Evolutionary conservation across 2,329 filamentous ascomycete species (phyloP), one percentile per base, ranked within the genome.

Genomic region (Neopestalotiopsis rosae): DNA sequence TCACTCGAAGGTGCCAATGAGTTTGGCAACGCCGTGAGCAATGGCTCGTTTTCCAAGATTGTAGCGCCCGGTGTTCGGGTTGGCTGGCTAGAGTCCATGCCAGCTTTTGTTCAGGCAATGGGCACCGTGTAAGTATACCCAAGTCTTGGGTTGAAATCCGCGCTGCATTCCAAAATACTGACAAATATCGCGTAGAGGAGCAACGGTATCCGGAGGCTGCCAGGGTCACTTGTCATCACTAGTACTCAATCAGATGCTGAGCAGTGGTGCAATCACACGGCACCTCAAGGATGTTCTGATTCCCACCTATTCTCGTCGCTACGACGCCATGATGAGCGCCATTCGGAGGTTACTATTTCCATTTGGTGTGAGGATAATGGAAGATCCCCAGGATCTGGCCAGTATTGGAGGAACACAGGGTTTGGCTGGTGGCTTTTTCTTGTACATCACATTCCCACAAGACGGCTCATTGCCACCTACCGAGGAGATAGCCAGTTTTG

Each of bases 41-140:
- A 92, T 74, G 89, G 88, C 17, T 89, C 85, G 42, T 92, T 92
- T 76, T 89, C 87, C 72, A 92, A 92, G 75, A 85, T 92, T 28
- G 81, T 86, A 57, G 89, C 85, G 0, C 88, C 90, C 0, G 90
- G 90, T 0, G 78, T 87, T 45, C 82, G 91, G 5, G 87, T 87
- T 1, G 89, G 90, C 13, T 92, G 90, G 90, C 83, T 30, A 5
- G 57, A 61, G 2, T n/a, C 57, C 14, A 30, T 85, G 9, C 77
- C 82, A 64, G 88, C 86, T 69, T 81, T 92, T 71, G 84, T 86
- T 5, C 86, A 85, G 75, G 89, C 28, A 17, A 17, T 61, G 32
- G 28, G 28, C 6, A 32, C 57, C 28, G 28, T 32, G 57, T 61
- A 61, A 61, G 57, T 61, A 28, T 28, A 28, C 20, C 4, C 57